Conservation (phyloP, 192 early-diverging fungal genomes). For the Funneliformis mosseae region DNA sequence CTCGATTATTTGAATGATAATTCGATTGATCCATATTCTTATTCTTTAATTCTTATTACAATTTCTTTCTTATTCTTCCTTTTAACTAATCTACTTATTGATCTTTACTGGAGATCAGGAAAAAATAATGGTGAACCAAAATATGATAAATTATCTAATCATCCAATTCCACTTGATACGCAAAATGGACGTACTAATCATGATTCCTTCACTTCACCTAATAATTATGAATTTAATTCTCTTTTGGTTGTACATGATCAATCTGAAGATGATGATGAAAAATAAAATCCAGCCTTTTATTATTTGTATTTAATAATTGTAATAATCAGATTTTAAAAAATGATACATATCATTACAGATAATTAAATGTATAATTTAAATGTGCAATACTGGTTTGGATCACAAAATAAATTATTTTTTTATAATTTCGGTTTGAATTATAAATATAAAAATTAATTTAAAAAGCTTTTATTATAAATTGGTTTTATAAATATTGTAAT, state of each 20-base stretch:
- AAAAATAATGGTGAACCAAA: conserved; percentile 14
- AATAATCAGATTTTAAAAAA: too few relatives aligned
- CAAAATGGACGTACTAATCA: neutral
- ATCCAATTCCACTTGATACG: neutral
- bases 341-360: too few relatives aligned
- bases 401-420: too few relatives aligned
- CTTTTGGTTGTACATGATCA: neutral
- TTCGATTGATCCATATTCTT: conserved; percentile 60
- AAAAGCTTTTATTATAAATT: too few relatives aligned
- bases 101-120: conserved; percentile 40
- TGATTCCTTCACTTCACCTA: neutral
- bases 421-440: too few relatives aligned
- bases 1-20: conserved; percentile 46
- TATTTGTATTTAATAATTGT: too few relatives aligned
- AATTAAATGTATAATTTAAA: too few relatives aligned
- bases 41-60: conserved; percentile 57
- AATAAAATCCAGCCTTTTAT: neutral
- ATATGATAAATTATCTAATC: neutral
- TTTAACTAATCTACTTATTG: conserved; percentile 54
- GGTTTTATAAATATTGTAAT: too few relatives aligned
- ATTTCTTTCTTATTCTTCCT: conserved; percentile 63
- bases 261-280: neutral
- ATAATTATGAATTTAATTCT: neutral
- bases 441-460: too few relatives aligned
- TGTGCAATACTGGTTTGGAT: too few relatives aligned